phyloP scores from a whole-genome alignment of 2,329 filamentous ascomycete species.

The Lizonia empirigonia region DNA sequence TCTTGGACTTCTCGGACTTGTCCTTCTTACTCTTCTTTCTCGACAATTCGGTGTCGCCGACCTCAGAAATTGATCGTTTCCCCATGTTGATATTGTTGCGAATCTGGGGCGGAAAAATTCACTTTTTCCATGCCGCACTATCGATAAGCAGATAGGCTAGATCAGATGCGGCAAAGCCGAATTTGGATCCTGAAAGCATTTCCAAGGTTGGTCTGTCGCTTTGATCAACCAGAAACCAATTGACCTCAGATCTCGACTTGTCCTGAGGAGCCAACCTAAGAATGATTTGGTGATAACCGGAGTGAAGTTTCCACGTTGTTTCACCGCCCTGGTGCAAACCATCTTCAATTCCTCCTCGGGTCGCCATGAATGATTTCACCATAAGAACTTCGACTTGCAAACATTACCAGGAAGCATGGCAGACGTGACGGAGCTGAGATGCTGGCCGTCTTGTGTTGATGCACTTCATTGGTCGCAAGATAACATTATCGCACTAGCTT shows the following conservation, averaged over 20 bases:
- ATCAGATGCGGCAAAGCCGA: neutral
- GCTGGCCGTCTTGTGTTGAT: constrained; percentile 59
- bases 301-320: neutral
- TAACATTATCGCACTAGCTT: constrained; percentile 62
- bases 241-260: neutral
- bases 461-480: constrained; percentile 65
- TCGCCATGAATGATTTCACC: constrained; percentile 1
- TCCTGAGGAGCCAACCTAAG: neutral
- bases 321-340: neutral
- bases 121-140: constrained; percentile 16
- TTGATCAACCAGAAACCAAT: neutral
- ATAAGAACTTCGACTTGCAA: neutral
- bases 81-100: constrained; percentile 34
- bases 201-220: constrained; percentile 2
- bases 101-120: constrained; percentile 8
- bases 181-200: constrained; percentile 12
- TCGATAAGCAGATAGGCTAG: constrained; percentile 27
- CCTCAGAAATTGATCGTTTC: constrained; percentile 45
- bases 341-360: neutral
- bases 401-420: constrained; percentile 30
- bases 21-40: constrained; percentile 49
- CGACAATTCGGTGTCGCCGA: constrained; percentile 37
- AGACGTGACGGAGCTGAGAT: constrained; percentile 42
- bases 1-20: constrained; percentile 40
- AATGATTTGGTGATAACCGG: neutral